Evolutionary conservation across 225 moss, liverwort and hornwort species (phyloP), one percentile per base, ranked within the genome.

Genomic region (Straminergon stramineum): DNA sequence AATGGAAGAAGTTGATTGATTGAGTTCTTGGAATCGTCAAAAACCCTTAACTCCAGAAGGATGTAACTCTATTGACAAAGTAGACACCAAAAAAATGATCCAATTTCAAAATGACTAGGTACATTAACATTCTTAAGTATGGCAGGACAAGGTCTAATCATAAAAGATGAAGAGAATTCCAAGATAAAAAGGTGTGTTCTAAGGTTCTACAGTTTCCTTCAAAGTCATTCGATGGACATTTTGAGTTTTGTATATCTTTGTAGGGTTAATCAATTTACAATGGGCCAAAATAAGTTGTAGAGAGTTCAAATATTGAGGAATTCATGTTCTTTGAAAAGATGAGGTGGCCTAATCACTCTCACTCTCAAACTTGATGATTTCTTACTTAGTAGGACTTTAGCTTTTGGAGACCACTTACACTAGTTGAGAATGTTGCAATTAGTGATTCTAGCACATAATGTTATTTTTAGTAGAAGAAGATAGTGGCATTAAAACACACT

Each of bases 201-300:
- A 6, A 2, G 2, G 0, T 17, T 28, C 3, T 74, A 10, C 0
- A 0, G 0, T 28, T 6, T 43, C 5, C 3, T 31, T 75, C 2
- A 12, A 51, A 32, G 4, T 51, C 32, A 76, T 19, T 76, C 3
- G 52, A 45, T 51, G 6, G 3, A 51, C 31, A 52, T 3, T 52
- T 51, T 52, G 2, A 7, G 2, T 51, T 20, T 2, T 75, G 0
- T 7, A 11, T 75, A 13, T 51, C 52, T 4, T 52, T 12, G 32
- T 13, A 52, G 13, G 20, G 0, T 52, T 7, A 7, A 75, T 31
- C 0, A 2, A 4, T 32, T 75, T 2, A 15, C 8, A 41, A 41
- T 3, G 15, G 41, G 60, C 2, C 9, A 1, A 41, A 26, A 5
- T 14, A 8, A 26, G 5, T 73, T 43, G 43, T 15, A 15, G 15